Conservation (phyloP, 768 basidiomycete genomes). For the Tremella mesenterica region DNA sequence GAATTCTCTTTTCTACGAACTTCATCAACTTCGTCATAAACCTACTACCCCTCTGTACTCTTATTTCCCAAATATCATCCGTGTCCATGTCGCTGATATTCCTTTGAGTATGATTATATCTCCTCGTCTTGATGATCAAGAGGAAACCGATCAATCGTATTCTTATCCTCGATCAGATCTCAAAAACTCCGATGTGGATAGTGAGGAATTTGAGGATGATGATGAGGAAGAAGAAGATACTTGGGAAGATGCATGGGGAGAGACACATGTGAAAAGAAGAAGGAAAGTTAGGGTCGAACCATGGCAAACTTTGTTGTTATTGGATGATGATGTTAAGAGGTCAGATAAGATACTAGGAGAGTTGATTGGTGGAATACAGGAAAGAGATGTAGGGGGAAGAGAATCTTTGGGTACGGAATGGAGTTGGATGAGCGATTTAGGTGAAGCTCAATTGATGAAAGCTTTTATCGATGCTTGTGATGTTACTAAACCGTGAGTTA, state of each 20-base stretch:
- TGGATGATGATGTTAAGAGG: conserved; percentile 55
- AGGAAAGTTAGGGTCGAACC: conserved; percentile 65
- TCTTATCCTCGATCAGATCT: not conserved
- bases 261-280: conserved; percentile 43
- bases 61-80: conserved; percentile 57
- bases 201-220: conserved; percentile 25
- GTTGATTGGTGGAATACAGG: conserved; percentile 28
- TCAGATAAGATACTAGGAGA: conserved; percentile 49
- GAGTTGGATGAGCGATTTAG: too few species aligned
- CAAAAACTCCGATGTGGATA: conserved; percentile 13
- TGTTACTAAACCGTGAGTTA: conserved; percentile 36
- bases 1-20: conserved; percentile 66
- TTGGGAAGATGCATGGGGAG: conserved; percentile 16
- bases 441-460: too few species aligned
- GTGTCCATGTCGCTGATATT: conserved; percentile 66
- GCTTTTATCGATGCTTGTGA: conserved; percentile 35
- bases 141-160: not conserved
- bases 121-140: conserved; percentile 52
- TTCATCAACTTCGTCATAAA: conserved; percentile 50
- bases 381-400: conserved; percentile 8
- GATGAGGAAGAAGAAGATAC: conserved; percentile 12
- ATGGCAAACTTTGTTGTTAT: conserved; percentile 80
- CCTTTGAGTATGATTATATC: conserved; percentile 81
- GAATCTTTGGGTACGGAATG: too few species aligned
- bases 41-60: conserved; percentile 34